Evolutionary conservation across 129 eudicot species (phyloP), one percentile per base, ranked within the genome.

Genomic region (Sambucus nigra): DNA sequence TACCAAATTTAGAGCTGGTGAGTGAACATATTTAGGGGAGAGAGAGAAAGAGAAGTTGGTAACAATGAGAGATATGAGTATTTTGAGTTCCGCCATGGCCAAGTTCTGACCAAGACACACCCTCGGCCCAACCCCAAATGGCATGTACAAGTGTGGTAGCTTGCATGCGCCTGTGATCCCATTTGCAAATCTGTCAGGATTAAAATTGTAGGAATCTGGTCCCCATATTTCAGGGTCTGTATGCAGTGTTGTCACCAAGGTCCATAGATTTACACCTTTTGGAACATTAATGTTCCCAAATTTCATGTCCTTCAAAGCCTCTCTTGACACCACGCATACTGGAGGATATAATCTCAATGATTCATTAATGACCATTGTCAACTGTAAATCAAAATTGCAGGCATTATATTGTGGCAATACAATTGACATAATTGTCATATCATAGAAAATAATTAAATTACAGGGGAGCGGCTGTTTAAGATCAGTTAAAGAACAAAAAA

Each of bases 141-240:
- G 73, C 73, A 73, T 67, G 61, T 67, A 73, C 39, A 67, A 45
- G 21, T 73, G 74, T 14, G 79, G 79, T 2, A 33, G 41, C 52
- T 73, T 67, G 73, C 79, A 73, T 0, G 79, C 79, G 12, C 62
- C 70, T 7, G 66, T 55, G 11, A 73, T 63, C 56, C 79, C 79
- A 51, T 73, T 61, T 5, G 66, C 70, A 27, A 73, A 73, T 22
- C 79, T 51, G 7, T 53, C 45, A 3, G 74, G 74, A 2, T 67
- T 67, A 28, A 67, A 73, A 8, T 73, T 11, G 53, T 40, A 73
- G 1, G 79, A 49, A 19, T 67, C 79, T 5, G 69, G 50, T 17
- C 79, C 74, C 70, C 79, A 73, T 1, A 39, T 31, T 22, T 73
- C 57, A 7, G 79, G 74, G 51, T 73, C 79, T 0, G 79, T 73